Conservation (phyloP, 2,329 filamentous ascomycete genomes). For the Colletotrichum noveboracense region DNA sequence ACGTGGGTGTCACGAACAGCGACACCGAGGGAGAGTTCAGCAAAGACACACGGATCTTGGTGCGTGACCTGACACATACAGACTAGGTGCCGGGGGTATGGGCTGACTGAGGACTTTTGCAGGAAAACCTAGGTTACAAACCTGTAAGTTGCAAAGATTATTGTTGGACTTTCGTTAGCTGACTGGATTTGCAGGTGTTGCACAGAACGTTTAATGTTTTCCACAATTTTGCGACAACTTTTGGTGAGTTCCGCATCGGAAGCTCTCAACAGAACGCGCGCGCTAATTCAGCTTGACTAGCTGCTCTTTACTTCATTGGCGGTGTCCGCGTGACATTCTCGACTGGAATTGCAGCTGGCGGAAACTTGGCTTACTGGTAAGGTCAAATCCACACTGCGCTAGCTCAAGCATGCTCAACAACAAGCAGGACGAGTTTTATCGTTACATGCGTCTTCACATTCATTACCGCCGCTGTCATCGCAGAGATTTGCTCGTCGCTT, state of each 20-base stretch:
- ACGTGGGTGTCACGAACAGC: neutral
- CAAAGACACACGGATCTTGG: neutral
- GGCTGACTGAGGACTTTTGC: neutral
- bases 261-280: neutral
- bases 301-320: constrained; percentile 66
- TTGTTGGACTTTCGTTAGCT: neutral
- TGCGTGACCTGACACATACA: neutral
- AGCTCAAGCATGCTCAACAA: neutral
- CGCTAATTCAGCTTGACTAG: constrained; percentile 35
- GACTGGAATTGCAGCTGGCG: constrained; percentile 66
- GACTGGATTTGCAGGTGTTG: constrained; percentile 47
- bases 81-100: neutral
- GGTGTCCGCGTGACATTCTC: constrained; percentile 65
- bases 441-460: constrained; percentile 65
- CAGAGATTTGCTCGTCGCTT: constrained; percentile 64
- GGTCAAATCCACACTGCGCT: neutral
- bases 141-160: neutral
- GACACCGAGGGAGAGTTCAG: neutral
- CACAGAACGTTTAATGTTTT: constrained; percentile 62
- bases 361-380: constrained; percentile 65
- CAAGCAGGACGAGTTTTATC: constrained; percentile 60
- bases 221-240: constrained; percentile 65
- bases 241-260: constrained; percentile 45
- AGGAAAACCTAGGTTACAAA: constrained; percentile 17
- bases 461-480: constrained; percentile 65